phyloP scores from a whole-genome alignment of 1,139 yeast genomes.

The Komagataea norvegica region DNA sequence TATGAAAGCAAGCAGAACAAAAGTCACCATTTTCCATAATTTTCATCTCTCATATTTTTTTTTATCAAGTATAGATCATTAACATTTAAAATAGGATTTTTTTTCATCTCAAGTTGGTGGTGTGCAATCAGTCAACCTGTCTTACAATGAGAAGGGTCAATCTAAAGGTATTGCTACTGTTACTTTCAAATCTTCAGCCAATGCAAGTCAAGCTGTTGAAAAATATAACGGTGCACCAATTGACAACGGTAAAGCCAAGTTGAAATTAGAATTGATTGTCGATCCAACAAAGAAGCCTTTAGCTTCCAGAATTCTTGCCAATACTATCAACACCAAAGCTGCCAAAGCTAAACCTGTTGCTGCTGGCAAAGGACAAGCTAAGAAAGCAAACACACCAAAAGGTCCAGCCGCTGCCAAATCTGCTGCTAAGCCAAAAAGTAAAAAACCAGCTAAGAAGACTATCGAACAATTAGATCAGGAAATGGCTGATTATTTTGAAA shows the following conservation, averaged over 20 bases:
- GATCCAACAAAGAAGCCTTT: conserved; percentile 82
- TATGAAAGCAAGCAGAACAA: too few relatives aligned
- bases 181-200: conserved; percentile 60
- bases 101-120: conserved; percentile 87
- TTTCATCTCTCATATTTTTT: conserved; percentile 8
- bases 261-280: conserved; percentile 79
- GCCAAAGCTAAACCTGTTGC: conserved; percentile 23
- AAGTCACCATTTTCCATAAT: not conserved
- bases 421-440: conserved; percentile 33
- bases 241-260: conserved; percentile 75
- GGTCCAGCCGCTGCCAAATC: conserved; percentile 19
- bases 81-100: conserved; percentile 58
- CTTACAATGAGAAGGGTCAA: conserved; percentile 84
- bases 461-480: conserved; percentile 90
- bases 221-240: conserved; percentile 91
- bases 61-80: conserved; percentile 11
- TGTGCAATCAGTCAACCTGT: conserved; percentile 63
- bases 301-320: conserved; percentile 64
- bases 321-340: conserved; percentile 28
- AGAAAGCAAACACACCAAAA: conserved; percentile 1
- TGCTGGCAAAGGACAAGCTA: too few relatives aligned
- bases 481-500: conserved; percentile 80
- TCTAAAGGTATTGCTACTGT: conserved; percentile 91
- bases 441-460: conserved; percentile 59
- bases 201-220: conserved; percentile 74